A percentile compares a stretch with the other conserved stretches of the same genome.
phyloP scores from a whole-genome alignment of 495 filamentous ascomycete genomes.

The Pyrenula aspistea region DNA sequence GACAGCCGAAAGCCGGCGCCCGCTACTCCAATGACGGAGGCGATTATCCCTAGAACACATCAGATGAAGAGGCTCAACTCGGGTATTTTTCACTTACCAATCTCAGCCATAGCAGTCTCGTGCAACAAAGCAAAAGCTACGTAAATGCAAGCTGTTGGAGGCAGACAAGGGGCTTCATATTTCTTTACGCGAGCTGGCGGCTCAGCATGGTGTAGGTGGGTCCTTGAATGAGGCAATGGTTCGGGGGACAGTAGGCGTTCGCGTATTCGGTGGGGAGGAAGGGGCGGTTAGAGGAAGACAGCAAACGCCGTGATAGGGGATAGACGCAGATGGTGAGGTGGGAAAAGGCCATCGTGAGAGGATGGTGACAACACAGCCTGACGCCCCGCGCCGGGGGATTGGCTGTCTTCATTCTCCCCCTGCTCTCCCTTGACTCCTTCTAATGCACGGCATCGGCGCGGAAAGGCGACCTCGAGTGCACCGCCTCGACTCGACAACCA shows the following conservation, averaged over 20 bases:
- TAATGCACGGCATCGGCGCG: too few relatives aligned
- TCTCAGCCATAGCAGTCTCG: background rate
- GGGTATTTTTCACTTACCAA: background rate
- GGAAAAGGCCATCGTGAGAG: background rate
- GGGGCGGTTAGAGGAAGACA: background rate
- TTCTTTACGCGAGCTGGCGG: background rate
- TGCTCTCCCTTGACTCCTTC: too few relatives aligned
- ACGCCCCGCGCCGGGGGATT: background rate
- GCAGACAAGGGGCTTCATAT: background rate
- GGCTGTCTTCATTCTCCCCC: background rate
- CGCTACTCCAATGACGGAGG: conserved; percentile 22
- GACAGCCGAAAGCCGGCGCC: conserved; percentile 32
- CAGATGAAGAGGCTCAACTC: background rate
- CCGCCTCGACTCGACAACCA: too few relatives aligned
- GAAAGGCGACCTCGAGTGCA: too few relatives aligned
- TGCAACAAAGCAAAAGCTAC: background rate
- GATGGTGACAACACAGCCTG: background rate
- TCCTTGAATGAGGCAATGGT: background rate
- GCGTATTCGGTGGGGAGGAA: background rate
- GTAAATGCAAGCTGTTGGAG: background rate
- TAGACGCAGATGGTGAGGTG: background rate
- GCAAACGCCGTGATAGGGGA: background rate
- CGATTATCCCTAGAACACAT: conserved; percentile 11
- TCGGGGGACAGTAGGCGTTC: background rate
- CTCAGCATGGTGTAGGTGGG: background rate